Base-by-base conservation (phyloP, 164 flowering plant genomes). In the Umbilicus rupestris region DNA sequence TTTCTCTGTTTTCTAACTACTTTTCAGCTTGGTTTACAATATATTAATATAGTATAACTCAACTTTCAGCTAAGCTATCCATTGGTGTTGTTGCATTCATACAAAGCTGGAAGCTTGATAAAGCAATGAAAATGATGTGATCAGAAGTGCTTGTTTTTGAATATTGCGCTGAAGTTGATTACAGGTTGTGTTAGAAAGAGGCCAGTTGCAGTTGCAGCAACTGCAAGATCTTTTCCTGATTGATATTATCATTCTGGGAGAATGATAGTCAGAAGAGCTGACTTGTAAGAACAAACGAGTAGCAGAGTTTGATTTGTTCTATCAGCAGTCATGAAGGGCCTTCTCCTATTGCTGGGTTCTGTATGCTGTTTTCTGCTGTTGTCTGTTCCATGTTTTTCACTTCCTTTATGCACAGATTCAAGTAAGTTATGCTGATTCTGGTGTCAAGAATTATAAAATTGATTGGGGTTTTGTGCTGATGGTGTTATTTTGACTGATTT, bases 291-390 rank as follows among this genome's bases (percentile, higher is more conserved):
- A 17, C 15, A 22, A 45, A 52, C 58, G 30, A 24, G 58, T 24
- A 9, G 58, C 29, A 52, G 30, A 2, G 29, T 52, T 24, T 29
- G 58, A 20, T 22, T 52, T 47, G 55, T 47, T 47, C 55, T 47
- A 47, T 47, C 24, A 19, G 55, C 58, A 19, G 52, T 19, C 9
- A 52, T 52, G 58, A 52, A 24, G 24, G 30, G 28, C 12, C 24
- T 52, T 52, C 29, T 22, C 24, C 15, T 30, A 24, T 52, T 52
- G 29, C 14, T 52, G 11, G 29, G 58, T 26, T 52, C 58, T 26
- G 4, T 52, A 6, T 35, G 30, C 64, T 30, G 5, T 55, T 24
- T 73, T 58, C 26, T 78, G 69, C 24, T 62, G 65, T 39, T 62
- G 4, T 19, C 41, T 31, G 15, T 33, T 62, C 65, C 65, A 33